These are phyloP conservation scores for Schizonepeta tenuifolia DNA, from an alignment of 257 asterid species.

Conservation along the genomic window DNA sequence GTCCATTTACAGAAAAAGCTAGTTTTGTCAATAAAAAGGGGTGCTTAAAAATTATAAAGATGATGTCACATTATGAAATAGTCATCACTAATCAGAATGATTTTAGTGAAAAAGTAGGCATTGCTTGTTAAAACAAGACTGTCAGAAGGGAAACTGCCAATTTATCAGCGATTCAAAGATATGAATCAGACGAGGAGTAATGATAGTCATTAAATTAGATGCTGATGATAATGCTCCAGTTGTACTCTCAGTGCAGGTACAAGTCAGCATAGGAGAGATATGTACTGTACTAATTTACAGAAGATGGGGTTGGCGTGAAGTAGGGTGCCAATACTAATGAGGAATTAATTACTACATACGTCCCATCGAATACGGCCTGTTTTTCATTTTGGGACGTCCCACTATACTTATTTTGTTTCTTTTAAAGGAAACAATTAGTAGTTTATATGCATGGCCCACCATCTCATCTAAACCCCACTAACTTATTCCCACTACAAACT, in stretches of 20 bases:
- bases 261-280: conserved; percentile 25
- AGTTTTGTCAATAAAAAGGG: not conserved
- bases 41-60: not conserved
- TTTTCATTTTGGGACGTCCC: too few relatives aligned
- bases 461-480: too few relatives aligned
- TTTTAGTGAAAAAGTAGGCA: conserved; percentile 11
- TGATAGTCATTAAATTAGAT: conserved; percentile 3
- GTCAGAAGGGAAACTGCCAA: conserved; percentile 39
- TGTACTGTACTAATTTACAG: not conserved
- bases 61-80: conserved; percentile 28
- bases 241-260: conserved; percentile 28
- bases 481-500: too few relatives aligned
- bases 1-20: not conserved
- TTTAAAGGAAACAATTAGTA: too few relatives aligned
- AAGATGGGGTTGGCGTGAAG: conserved; percentile 24
- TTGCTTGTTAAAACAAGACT: conserved; percentile 43
- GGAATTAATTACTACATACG: too few relatives aligned
- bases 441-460: too few relatives aligned
- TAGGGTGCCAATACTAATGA: conserved; percentile 16
- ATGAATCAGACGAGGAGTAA: conserved; percentile 17
- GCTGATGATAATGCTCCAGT: conserved; percentile 3
- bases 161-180: conserved; percentile 4
- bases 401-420: too few relatives aligned
- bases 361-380: too few relatives aligned
- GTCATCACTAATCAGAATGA: conserved; percentile 11